Percentiles rank a stretch among this genome's conserved stretches.
These are phyloP conservation scores for Saccharomycopsis fodiens DNA, from an alignment of 805 yeast genomes.

Conservation along the genomic window DNA sequence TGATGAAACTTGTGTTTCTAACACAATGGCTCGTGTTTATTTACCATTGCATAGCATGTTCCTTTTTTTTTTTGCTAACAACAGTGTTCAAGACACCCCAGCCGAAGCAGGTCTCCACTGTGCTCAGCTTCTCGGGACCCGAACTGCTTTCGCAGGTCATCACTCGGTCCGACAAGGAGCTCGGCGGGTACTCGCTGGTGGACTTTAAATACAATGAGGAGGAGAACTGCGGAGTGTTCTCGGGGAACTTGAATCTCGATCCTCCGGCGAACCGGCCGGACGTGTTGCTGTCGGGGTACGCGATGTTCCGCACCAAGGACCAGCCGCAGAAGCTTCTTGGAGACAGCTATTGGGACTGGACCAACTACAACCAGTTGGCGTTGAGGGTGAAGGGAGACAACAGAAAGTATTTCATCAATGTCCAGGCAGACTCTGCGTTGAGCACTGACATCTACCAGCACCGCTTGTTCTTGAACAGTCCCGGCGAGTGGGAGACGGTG, in stretches of 20 bases:
- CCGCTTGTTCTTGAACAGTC: conserved; percentile 59
- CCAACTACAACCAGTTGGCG: conserved; percentile 51
- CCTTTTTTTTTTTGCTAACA: no score
- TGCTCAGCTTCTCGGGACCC: conserved; percentile 53
- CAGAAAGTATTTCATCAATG: conserved; percentile 68
- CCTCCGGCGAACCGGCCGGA: conserved; percentile 61
- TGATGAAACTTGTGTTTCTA: no score
- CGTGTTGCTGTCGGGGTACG: conserved; percentile 58
- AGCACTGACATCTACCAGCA: conserved; percentile 79
- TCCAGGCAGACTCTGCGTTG: conserved; percentile 74
- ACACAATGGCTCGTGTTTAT: no score
- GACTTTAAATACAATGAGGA: conserved; percentile 35
- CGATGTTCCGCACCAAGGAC: conserved; percentile 78
- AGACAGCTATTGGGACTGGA: conserved; percentile 63
- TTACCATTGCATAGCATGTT: no score
- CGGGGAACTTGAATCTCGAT: conserved; percentile 62
- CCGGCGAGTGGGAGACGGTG: conserved; percentile 80
- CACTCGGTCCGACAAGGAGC: conserved; percentile 62
- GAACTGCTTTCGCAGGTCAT: conserved; percentile 42
- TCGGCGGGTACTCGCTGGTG: conserved; percentile 74
- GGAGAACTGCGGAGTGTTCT: conserved; percentile 49
- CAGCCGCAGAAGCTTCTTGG: conserved; percentile 37
- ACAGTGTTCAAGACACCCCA: conserved; percentile 18
- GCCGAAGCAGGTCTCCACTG: conserved; percentile 28
- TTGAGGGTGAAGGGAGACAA: conserved; percentile 66